Evolutionary conservation across 2,329 filamentous ascomycete genomes (phyloP).

Genomic region (Ascosphaera acerosa): DNA sequence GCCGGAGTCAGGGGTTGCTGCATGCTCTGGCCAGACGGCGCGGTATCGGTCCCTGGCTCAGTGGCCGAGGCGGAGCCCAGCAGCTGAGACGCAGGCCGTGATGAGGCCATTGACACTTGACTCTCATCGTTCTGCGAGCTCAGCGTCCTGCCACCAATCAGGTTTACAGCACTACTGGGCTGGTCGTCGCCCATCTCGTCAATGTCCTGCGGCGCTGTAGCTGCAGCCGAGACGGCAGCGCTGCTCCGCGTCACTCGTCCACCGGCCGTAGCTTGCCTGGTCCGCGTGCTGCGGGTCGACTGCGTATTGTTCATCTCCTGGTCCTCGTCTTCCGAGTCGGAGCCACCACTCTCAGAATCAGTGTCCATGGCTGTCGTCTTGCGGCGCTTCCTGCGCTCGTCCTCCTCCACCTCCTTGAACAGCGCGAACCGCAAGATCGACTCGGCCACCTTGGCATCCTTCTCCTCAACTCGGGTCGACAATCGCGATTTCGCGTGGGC

Average conservation of each 20-base stretch:
- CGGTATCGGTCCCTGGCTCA: conserved; percentile 18
- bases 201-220: conserved; percentile 5
- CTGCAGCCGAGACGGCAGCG: no score
- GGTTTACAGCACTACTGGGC: conserved; percentile 6
- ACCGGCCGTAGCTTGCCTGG: not conserved
- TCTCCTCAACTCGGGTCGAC: conserved; percentile 68
- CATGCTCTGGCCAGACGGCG: conserved; percentile 20
- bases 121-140: conserved; percentile 11
- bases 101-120: conserved; percentile 53
- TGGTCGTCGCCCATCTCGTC: conserved; percentile 11
- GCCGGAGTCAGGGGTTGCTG: not conserved
- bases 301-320: conserved; percentile 5
- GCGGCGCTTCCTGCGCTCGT: conserved; percentile 59
- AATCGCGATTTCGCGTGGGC: conserved; percentile 85
- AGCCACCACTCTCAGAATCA: conserved; percentile 6
- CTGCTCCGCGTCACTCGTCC: not conserved
- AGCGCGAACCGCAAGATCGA: conserved; percentile 77
- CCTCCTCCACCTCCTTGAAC: conserved; percentile 77
- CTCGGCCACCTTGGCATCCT: conserved; percentile 70
- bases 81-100: conserved; percentile 48
- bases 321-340: conserved; percentile 15
- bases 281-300: conserved; percentile 1
- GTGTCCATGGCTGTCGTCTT: conserved; percentile 40
- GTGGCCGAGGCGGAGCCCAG: conserved; percentile 25
- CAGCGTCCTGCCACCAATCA: conserved; percentile 3